Evolutionary conservation across 441 rosid species (phyloP).

Genomic region (Jatropha podagrica): DNA sequence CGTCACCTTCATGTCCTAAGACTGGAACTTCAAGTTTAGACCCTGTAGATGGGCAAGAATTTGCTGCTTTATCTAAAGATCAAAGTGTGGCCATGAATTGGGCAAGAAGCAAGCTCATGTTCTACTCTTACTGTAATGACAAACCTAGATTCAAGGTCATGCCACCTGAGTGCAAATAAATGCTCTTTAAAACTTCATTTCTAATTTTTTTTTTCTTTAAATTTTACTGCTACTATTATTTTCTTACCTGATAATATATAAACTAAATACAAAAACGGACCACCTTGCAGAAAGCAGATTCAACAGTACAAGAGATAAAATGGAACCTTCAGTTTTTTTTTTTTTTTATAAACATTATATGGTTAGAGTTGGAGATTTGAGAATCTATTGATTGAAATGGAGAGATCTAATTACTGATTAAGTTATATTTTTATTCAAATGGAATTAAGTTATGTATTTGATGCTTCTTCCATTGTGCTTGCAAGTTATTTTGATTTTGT

Average conservation of each 20-base stretch:
- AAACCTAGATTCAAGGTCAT: constrained; percentile 58
- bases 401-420: not conserved
- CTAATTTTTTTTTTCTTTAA: not conserved
- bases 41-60: constrained; percentile 68
- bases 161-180: constrained; percentile 71
- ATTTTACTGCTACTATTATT: not conserved
- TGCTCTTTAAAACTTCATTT: not conserved
- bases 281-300: not conserved
- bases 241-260: not conserved
- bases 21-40: constrained; percentile 53
- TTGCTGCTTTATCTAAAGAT: constrained; percentile 54
- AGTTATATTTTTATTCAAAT: not conserved
- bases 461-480: no score
- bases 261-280: no score
- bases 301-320: not conserved
- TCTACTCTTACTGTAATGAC: constrained; percentile 85
- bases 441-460: no score
- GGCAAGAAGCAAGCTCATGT: constrained; percentile 89
- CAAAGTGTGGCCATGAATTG: constrained; percentile 71
- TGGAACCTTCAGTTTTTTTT: not conserved
- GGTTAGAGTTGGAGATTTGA: not conserved
- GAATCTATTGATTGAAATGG: not conserved
- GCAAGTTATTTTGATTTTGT: no score
- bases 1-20: constrained; percentile 39
- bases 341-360: not conserved